Evolutionary conservation across 768 basidiomycete genomes (phyloP).

Genomic region (Phanerochaete carnosa): DNA sequence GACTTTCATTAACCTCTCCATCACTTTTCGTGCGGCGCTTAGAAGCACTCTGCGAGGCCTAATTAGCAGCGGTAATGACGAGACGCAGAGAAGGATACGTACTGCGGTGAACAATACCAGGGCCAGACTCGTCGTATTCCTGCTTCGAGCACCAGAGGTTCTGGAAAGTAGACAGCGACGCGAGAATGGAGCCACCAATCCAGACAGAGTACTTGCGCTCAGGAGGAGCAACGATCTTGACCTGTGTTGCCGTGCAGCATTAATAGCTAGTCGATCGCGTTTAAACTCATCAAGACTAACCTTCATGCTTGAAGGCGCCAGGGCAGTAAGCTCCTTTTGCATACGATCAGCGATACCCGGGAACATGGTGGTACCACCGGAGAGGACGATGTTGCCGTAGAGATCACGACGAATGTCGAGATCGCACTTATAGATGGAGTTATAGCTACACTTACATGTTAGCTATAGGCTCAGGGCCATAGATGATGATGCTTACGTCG

Average conservation of each 20-base stretch:
- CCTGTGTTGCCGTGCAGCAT: slow-evolving; percentile 19
- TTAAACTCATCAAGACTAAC: slow-evolving; percentile 20
- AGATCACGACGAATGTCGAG: slow-evolving; percentile 53
- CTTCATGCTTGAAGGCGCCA: slow-evolving; percentile 69
- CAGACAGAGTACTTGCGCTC: slow-evolving; percentile 72
- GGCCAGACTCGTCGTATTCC: slow-evolving; percentile 58
- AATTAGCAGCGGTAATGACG: neutral
- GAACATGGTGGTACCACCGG: slow-evolving; percentile 63
- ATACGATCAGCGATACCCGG: slow-evolving; percentile 64
- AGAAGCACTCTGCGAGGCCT: slow-evolving; percentile 30
- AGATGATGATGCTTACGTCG: slow-evolving; percentile 45
- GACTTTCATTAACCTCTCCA: slow-evolving; percentile 21
- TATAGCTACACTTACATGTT: slow-evolving; percentile 34
- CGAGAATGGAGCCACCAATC: slow-evolving; percentile 48
- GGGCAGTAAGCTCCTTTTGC: slow-evolving; percentile 68
- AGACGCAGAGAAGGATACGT: slow-evolving; percentile 3
- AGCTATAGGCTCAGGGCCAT: neutral
- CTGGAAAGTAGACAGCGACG: slow-evolving; percentile 65
- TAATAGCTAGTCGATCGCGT: neutral
- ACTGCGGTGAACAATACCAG: slow-evolving; percentile 49
- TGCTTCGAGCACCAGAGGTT: slow-evolving; percentile 63
- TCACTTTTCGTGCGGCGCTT: slow-evolving; percentile 16
- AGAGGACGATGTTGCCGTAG: slow-evolving; percentile 59
- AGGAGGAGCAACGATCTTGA: slow-evolving; percentile 65
- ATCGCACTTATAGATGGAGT: slow-evolving; percentile 82